phyloP scores from a whole-genome alignment of 2,329 filamentous ascomycete species.

The Fusarium sp. region DNA sequence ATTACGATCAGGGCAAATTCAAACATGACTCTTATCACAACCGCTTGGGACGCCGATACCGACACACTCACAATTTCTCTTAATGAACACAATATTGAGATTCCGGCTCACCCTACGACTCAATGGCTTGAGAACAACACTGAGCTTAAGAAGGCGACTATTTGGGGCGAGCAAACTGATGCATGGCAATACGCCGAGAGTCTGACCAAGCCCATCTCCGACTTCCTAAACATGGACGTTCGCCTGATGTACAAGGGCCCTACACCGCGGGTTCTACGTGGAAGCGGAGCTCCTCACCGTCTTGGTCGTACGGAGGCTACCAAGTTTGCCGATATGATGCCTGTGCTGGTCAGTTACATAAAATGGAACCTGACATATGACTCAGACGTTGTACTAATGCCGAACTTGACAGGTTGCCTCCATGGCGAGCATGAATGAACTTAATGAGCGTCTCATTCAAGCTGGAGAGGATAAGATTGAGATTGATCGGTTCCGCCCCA shows the following conservation, averaged over 20 bases:
- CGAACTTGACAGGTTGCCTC: constrained; percentile 63
- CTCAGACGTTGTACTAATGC: constrained; percentile 63
- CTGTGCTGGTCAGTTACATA: constrained; percentile 22
- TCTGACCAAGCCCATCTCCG: constrained; percentile 62
- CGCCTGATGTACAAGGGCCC: constrained; percentile 70
- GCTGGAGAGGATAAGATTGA: constrained; percentile 58
- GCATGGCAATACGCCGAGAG: constrained; percentile 61
- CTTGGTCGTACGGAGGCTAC: constrained; percentile 63
- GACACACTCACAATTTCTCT: constrained; percentile 60
- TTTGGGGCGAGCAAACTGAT: constrained; percentile 68
- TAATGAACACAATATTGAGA: constrained; percentile 52
- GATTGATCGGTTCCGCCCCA: constrained; percentile 71
- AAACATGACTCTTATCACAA: constrained; percentile 67
- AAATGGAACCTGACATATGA: constrained; percentile 41
- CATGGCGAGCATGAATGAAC: constrained; percentile 64
- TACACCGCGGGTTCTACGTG: constrained; percentile 60
- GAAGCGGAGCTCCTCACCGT: constrained; percentile 62
- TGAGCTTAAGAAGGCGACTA: constrained; percentile 57
- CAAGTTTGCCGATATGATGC: constrained; percentile 63
- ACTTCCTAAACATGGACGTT: constrained; percentile 64
- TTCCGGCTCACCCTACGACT: constrained; percentile 63
- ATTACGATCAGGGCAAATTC: constrained; percentile 69
- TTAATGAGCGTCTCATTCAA: constrained; percentile 61
- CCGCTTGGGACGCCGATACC: constrained; percentile 44
- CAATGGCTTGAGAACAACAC: constrained; percentile 65